Conservation (phyloP, 495 filamentous ascomycete genomes). For the Neurospora sp. region DNA sequence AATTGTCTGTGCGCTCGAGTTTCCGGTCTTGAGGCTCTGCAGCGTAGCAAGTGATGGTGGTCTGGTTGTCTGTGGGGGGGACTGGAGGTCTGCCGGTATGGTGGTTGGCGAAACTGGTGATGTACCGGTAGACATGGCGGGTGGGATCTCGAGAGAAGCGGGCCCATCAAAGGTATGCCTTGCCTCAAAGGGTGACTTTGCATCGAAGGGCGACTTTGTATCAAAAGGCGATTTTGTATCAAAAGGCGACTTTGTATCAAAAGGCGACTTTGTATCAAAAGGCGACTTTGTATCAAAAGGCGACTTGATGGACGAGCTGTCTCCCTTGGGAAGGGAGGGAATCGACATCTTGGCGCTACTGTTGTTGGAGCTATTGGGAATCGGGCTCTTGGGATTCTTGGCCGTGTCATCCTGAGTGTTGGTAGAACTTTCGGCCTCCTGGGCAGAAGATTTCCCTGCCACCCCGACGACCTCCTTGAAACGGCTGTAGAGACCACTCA, state of each 20-base stretch:
- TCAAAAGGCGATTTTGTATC: background rate
- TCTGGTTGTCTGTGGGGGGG: constrained; percentile 40
- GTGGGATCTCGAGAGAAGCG: background rate
- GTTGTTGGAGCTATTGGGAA: constrained; percentile 20
- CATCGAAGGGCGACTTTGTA: background rate
- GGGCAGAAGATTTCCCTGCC: constrained; percentile 47
- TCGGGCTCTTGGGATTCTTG: constrained; percentile 19
- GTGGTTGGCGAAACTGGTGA: constrained; percentile 1
- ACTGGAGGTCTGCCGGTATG: constrained; percentile 26
- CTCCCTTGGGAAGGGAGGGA: constrained; percentile 21
- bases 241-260: background rate
- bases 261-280: background rate
- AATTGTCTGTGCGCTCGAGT: constrained; percentile 36
- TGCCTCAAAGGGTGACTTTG: background rate
- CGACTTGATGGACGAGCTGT: constrained; percentile 26
- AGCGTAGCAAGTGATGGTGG: constrained; percentile 45
- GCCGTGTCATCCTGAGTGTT: constrained; percentile 24
- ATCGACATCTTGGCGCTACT: constrained; percentile 29
- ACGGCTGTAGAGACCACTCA: constrained; percentile 78
- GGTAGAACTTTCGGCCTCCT: constrained; percentile 25
- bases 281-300: constrained; percentile 21
- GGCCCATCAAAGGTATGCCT: background rate
- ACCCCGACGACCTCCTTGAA: constrained; percentile 67
- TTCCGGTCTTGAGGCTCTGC: constrained; percentile 43
- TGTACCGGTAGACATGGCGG: background rate